Evolutionary conservation across 2,329 filamentous ascomycete genomes (phyloP).

Genomic region (Westerdykella ornata): DNA sequence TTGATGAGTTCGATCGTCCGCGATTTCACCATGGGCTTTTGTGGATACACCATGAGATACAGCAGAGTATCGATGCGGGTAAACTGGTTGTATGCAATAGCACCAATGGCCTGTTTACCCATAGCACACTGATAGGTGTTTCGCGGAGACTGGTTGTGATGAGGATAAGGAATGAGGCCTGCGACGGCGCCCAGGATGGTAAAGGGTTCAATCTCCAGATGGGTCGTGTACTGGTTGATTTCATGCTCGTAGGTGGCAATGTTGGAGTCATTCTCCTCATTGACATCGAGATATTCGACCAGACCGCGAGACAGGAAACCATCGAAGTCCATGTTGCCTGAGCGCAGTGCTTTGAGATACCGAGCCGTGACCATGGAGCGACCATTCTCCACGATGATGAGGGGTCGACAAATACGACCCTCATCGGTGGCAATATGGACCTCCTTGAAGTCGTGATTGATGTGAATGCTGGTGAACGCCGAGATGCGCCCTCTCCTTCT

Average conservation of each 20-base stretch:
- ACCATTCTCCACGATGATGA: constrained; percentile 89
- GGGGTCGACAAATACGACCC: constrained; percentile 88
- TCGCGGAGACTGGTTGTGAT: constrained; percentile 97
- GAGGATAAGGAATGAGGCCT: constrained; percentile 92
- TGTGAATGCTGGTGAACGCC: constrained; percentile 92
- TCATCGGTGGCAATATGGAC: constrained; percentile 97
- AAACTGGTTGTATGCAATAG: constrained; percentile 97
- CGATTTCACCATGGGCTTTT: constrained; percentile 94
- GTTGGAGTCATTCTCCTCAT: constrained; percentile 94
- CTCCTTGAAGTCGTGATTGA: constrained; percentile 85
- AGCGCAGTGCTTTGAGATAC: constrained; percentile 74
- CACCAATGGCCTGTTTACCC: constrained; percentile 99
- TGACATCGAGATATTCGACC: constrained; percentile 94
- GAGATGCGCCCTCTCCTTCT: constrained; percentile 86
- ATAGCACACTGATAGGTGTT: constrained; percentile 99
- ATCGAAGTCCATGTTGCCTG: constrained; percentile 82
- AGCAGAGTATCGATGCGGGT: constrained; percentile 92
- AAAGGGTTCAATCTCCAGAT: constrained; percentile 96
- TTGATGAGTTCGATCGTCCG: constrained; percentile 94
- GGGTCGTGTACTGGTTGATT: constrained; percentile 76
- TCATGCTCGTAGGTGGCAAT: constrained; percentile 86
- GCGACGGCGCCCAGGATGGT: constrained; percentile 93
- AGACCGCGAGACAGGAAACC: constrained; percentile 86
- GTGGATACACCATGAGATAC: constrained; percentile 95
- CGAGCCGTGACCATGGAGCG: constrained; percentile 71